Base-by-base conservation (phyloP, 2,329 filamentous ascomycete genomes). In the Fusarium nanum region DNA sequence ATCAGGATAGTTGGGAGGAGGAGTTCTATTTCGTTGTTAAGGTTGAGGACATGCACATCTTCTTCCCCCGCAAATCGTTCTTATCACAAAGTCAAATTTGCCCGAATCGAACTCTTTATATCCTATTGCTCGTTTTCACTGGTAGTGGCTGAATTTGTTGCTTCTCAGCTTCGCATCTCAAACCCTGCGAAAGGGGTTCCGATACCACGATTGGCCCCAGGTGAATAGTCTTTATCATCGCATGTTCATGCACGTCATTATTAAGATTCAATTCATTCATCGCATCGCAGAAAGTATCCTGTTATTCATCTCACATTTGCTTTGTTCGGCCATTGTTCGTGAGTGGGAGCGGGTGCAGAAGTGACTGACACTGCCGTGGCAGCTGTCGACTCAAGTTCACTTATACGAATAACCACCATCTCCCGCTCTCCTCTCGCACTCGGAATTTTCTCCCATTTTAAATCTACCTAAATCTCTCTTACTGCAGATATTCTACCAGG, bases 281-380 rank as follows among this genome's bases (percentile, higher is more conserved):
- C 13, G 18, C n/a, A 14, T 41, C 45, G 25, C 40, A 7, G 16
- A 11, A 11, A 11, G 11, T 41, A 12, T 22, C 11, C 28, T 6
- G 40, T 22, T 27, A 8, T 7, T 20, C 7, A 30, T 30, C 49
- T 50, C 8, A 9, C 6, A 32, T 30, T 50, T 22, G 30, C 25
- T 23, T 44, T 56, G 37, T 32, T 27, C 37, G 11, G 30, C n/a
- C n/a, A 27, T 28, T 22, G 32, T 49, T 34, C 20, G 25, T 30
- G 47, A 49, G 47, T 48, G n/a, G 8, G 22, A 32, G 23, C 37
- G 23, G 23, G 46, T 40, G 54, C 42, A 11, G 18, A 23, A 42
- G 37, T 60, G 42, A 41, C 37, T 56, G 62, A 27, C 55, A 66
- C 30, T 66, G 63, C 48, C 18, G 32, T 37, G n/a, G 37, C 55